Conservation (phyloP, 768 basidiomycete species). For the Tremella mesenterica region DNA sequence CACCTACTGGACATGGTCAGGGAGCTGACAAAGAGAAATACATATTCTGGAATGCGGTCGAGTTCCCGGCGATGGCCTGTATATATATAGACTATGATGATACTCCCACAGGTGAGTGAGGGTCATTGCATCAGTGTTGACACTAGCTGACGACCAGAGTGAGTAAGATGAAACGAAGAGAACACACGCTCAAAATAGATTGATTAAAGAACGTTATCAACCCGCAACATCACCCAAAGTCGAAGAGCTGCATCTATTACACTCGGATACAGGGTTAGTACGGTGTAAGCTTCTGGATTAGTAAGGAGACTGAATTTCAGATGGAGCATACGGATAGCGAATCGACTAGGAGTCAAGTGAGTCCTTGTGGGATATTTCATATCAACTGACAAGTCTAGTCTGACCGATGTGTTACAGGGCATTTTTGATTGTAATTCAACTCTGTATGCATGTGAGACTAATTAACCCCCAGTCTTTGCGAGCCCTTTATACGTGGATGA, state of each 20-base stretch:
- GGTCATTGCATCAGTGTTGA: too few species aligned
- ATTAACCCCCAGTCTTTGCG: constrained; percentile 15
- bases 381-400: constrained; percentile 2
- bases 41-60: constrained; percentile 24
- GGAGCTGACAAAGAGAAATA: constrained; percentile 17
- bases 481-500: constrained; percentile 29
- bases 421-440: constrained; percentile 25
- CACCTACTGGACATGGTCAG: not conserved
- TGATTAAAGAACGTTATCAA: constrained; percentile 27
- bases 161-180: not conserved
- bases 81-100: constrained; percentile 31
- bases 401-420: constrained; percentile 23
- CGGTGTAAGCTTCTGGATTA: too few species aligned
- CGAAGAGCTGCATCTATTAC: constrained; percentile 23
- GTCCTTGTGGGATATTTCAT: not conserved
- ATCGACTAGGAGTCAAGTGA: constrained; percentile 28
- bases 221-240: constrained; percentile 26
- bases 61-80: constrained; percentile 22
- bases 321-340: constrained; percentile 23
- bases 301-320: not conserved
- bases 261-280: constrained; percentile 19
- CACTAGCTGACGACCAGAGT: not conserved
- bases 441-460: not conserved
- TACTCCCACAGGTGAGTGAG: constrained; percentile 17
- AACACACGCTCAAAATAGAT: not conserved